Base-by-base conservation (phyloP, 1,284 basidiomycete species). In the Marasmius sp. region DNA sequence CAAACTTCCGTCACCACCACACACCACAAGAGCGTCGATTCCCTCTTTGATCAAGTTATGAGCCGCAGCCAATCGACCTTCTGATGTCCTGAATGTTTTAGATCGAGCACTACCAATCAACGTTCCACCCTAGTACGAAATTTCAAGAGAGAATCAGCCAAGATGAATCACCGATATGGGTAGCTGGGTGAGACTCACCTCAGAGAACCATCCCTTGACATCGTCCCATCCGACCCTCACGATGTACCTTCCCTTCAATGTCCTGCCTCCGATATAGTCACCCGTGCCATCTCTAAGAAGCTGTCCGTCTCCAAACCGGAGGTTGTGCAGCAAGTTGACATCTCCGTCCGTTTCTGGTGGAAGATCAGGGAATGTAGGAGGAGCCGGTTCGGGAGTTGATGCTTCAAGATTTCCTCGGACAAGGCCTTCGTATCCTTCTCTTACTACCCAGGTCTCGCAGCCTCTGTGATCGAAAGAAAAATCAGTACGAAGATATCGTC, bases 201-300 rank as follows among this genome's bases (percentile, higher is more conserved):
- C 87, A 49, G 91, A 87, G 71, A 97, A 91, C 94, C 96, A 99
- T 6, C 94, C 94, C 38, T 94, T 83, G 27, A 98, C 97, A 77
- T 99, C 97, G 72, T 99, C 97, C 93, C 97, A 99, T 5, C 97
- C 97, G 3, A 98, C 96, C 63, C 94, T 84, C 51, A 99, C 91
- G 71, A 99, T 98, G 78, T 98, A 96, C 55, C 92, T 83, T 1
- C 95, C 95, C 70, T 92, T 94, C 67, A 98, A 83, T 7, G 87
- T 87, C 62, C 88, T 82, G 10, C 87, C 89, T 9, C 81, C 78
- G 10, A 81, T 75, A 66, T 81, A 82, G 70, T 98, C 97, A 34
- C 92, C 91, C 12, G 95, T 95, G 6, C 97, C 97, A 70, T 98
- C 93, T 68, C 86, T 91, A 58, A 99, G 80, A 41, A 97, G 80